Base-by-base conservation (phyloP, 2,329 filamentous ascomycete genomes). In the Ophiocordyceps camponoti-leonardi region DNA sequence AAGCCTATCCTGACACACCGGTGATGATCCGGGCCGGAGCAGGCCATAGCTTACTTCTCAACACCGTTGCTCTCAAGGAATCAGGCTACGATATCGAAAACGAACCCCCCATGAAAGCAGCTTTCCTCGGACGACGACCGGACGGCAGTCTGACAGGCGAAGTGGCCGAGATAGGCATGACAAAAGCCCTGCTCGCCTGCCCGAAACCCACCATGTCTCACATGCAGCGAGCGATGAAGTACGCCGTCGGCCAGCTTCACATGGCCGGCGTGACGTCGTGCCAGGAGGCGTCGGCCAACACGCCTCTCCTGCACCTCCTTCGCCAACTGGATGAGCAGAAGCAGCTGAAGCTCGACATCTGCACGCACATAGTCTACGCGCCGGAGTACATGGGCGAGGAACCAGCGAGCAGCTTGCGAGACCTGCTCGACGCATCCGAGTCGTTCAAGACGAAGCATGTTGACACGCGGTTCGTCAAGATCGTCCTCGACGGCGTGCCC, bases 21-120 rank as follows among this genome's bases (percentile, higher is more conserved):
- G 44, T 45, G 13, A 45, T 45, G 22, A 45, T 45, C 44, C 39
- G 44, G 11, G 44, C 44, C 10, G 44, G 37, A 8, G 44, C 44
- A 6, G 44, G 44, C 20, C 44, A 45, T 10, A 45, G 44, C 40
- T 12, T 45, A 4, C 37, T 41, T 6, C 44, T 45, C 26, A 45
- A 45, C 37, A 45, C 44, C 3, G 44, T 20, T 22, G 44, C 44
- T 10, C 37, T 45, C 3, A n/a, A 14, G 5, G 44, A 45, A 13
- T 45, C 44, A 3, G 44, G 44, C 26, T 45, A 45, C 39, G 44
- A 45, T 26, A 33, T 45, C 16, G 14, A 26, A 18, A 41, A 41
- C 26, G 44, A 45, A 23, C 40, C 44, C 7, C 4, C 26, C 6
- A 31, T 20, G 30, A 44, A 44, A 16, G 42, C 19, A 22, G 18